Base-by-base conservation (phyloP, 75 land plant species). In the Pinus tabuliformis region DNA sequence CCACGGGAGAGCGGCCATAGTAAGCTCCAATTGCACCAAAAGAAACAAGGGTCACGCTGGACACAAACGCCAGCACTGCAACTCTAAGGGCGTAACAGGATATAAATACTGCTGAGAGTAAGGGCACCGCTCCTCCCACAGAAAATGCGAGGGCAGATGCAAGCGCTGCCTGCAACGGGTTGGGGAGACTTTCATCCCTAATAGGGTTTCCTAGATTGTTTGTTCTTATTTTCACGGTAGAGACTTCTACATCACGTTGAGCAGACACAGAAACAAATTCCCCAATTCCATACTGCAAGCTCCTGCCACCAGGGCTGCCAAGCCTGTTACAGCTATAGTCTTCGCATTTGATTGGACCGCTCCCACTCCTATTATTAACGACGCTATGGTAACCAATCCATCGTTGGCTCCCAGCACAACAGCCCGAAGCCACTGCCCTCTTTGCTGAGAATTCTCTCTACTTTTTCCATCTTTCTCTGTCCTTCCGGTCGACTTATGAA, bases 121-220 rank as follows among this genome's bases (percentile, higher is more conserved):
- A 62, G 1, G 93, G 93, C 12, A 89, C 84, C 11, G 73, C 56
- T 13, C 89, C 86, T 2, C 91, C 93, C 33, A 63, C 42, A 17
- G 84, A 24, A 59, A 91, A 91, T 11, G 93, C 84, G 21, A 84
- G 8, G 2, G 83, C 87, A 5, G 91, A 91, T 7, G 89, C 91
- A 6, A 56, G 58, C 0, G 93, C 91, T 5, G 93, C 91, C 82
- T 86, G 83, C 12, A 57, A 65, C 3, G 87, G 87, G 28, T 77
- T 86, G 0, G 88, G 85, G 15, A 85, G 62, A 20, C 20, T 18
- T 16, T 15, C 39, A 14, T 3, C 36, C 16, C 30, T 16, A 1
- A 3, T 13, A 64, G 6, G 26, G 6, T 33, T 7, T 30, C 7
- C 5, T 1, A 17, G 15, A 15, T 22, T 52, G 30, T 68, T 71